Evolutionary conservation across 495 filamentous ascomycete species (phyloP).

Genomic region (Saxophila tyrrhenica): DNA sequence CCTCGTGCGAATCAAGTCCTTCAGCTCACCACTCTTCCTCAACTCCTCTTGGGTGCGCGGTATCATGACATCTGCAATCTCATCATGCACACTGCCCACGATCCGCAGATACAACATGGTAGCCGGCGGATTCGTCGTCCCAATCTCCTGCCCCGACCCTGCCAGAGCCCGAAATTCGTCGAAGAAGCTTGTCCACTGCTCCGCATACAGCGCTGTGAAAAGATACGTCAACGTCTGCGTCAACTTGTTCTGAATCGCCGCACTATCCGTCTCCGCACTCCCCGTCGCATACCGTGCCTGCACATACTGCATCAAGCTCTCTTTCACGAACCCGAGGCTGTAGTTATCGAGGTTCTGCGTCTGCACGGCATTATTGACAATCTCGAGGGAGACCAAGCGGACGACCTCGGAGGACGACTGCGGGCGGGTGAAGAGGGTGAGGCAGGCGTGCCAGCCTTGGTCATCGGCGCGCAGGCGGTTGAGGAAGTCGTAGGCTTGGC

Average conservation of each 20-base stretch:
- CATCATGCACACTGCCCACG: slow-evolving; percentile 81
- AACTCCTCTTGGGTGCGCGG: slow-evolving; percentile 60
- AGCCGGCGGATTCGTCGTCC: slow-evolving; percentile 48
- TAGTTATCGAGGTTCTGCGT: slow-evolving; percentile 55
- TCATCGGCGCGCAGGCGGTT: slow-evolving; percentile 68
- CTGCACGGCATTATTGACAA: slow-evolving; percentile 83
- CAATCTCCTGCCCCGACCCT: slow-evolving; percentile 35
- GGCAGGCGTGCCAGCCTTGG: slow-evolving; percentile 76
- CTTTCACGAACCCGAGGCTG: slow-evolving; percentile 57
- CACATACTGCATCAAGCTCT: slow-evolving; percentile 67
- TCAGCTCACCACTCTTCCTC: slow-evolving; percentile 69
- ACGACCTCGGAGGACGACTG: slow-evolving; percentile 68
- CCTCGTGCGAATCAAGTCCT: slow-evolving; percentile 72
- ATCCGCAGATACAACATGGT: slow-evolving; percentile 82
- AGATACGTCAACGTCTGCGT: slow-evolving; percentile 89
- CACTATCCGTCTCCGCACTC: slow-evolving; percentile 46
- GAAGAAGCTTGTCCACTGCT: slow-evolving; percentile 76
- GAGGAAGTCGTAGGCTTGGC: slow-evolving; percentile 78
- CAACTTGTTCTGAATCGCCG: slow-evolving; percentile 88
- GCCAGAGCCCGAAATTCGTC: slow-evolving; percentile 69
- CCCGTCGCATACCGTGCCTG: slow-evolving; percentile 53
- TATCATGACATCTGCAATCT: slow-evolving; percentile 89
- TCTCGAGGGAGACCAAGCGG: slow-evolving; percentile 75
- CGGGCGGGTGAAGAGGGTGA: slow-evolving; percentile 69
- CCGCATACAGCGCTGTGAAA: slow-evolving; percentile 72